Evolutionary conservation across 2,329 filamentous ascomycete genomes (phyloP).

Genomic region (Penicillium sp.): DNA sequence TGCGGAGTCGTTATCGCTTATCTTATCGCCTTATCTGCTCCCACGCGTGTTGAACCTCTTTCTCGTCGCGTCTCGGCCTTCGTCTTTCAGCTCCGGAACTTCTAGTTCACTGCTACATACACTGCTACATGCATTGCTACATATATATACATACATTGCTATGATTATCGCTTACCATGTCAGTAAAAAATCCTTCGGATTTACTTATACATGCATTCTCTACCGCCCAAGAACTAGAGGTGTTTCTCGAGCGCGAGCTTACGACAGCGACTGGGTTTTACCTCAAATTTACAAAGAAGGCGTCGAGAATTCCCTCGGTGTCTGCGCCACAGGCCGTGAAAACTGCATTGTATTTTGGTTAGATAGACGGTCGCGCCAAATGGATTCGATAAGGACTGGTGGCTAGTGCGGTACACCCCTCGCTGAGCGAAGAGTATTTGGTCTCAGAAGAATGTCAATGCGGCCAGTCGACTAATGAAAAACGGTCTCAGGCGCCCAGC

Average conservation of each 20-base stretch:
- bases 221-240: constrained; percentile 31
- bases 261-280: constrained; percentile 42
- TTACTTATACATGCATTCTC: constrained; percentile 31
- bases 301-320: constrained; percentile 45
- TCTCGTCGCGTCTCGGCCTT: not conserved
- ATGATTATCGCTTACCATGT: not conserved
- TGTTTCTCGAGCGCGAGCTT: constrained; percentile 45
- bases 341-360: constrained; percentile 60
- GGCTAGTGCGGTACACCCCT: constrained; percentile 59
- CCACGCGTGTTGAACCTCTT: not conserved
- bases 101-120: not conserved
- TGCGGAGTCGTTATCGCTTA: not conserved
- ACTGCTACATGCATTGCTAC: too few species aligned
- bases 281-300: constrained; percentile 53
- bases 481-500: constrained; percentile 52
- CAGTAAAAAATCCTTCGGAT: constrained; percentile 16
- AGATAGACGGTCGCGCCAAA: constrained; percentile 61
- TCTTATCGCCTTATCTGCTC: not conserved
- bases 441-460: constrained; percentile 60
- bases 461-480: constrained; percentile 47
- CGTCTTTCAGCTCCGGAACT: not conserved
- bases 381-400: constrained; percentile 48
- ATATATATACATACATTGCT: too few species aligned
- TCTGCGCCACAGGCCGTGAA: constrained; percentile 54
- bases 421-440: constrained; percentile 56